phyloP scores from a whole-genome alignment of 2,329 filamentous ascomycete genomes.

The Alternaria triticimaculans region DNA sequence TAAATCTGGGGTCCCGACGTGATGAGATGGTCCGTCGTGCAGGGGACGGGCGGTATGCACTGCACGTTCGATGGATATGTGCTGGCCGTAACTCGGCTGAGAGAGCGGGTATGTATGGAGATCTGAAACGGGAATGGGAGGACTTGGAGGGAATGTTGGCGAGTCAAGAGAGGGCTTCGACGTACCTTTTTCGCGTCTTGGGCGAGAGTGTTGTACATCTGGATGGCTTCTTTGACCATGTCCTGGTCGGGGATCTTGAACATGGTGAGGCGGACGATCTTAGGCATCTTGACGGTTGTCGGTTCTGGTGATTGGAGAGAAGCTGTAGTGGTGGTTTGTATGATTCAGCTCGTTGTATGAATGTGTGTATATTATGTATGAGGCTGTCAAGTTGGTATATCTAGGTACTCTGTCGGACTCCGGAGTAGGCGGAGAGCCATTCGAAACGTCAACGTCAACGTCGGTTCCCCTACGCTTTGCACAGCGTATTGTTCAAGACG shows the following conservation, averaged over 20 bases:
- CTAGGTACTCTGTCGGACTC: slow-evolving; percentile 7
- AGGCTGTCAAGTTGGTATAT: neutral
- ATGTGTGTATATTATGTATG: neutral
- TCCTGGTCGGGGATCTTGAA: slow-evolving; percentile 46
- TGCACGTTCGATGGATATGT: slow-evolving; percentile 14
- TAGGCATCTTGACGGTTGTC: slow-evolving; percentile 33
- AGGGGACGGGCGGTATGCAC: slow-evolving; percentile 3
- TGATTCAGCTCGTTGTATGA: neutral
- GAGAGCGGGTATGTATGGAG: slow-evolving; percentile 22
- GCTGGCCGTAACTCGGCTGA: slow-evolving; percentile 2
- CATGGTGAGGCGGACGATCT: slow-evolving; percentile 46
- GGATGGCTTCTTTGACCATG: slow-evolving; percentile 36
- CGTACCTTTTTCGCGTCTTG: slow-evolving; percentile 46
- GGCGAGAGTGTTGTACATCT: slow-evolving; percentile 43
- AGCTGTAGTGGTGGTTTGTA: neutral
- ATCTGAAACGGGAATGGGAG: slow-evolving; percentile 1
- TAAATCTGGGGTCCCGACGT: slow-evolving; percentile 20
- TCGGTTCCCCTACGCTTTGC: slow-evolving; percentile 28
- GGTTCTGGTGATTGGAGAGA: neutral
- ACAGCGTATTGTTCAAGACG: slow-evolving; percentile 5
- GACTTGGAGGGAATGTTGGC: neutral
- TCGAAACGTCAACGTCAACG: slow-evolving; percentile 5
- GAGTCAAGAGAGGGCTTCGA: slow-evolving; percentile 10
- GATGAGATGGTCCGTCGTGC: slow-evolving; percentile 25
- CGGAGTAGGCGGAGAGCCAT: slow-evolving; percentile 37